Base-by-base conservation (phyloP, 768 basidiomycete genomes). In the Collybia sp. region DNA sequence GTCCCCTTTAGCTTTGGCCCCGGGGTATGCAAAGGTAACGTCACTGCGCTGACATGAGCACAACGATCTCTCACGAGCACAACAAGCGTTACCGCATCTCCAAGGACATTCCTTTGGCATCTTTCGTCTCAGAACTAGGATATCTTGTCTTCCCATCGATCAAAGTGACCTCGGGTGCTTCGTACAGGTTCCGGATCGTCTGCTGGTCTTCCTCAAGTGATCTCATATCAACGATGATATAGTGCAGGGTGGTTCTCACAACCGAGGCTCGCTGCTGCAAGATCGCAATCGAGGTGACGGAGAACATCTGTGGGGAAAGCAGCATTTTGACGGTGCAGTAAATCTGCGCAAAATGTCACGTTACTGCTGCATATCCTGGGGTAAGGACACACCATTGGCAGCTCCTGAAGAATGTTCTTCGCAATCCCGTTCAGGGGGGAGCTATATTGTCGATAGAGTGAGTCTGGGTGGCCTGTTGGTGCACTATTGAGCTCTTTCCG, bases 11-110 rank as follows among this genome's bases (percentile, higher is more conserved):
- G 59, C 63, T 39, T 68, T 63, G 42, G 61, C 63, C 16, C 67
- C 71, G 0, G 79, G 79, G 51, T 84, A 84, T 9, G 63, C 57
- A 47, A 83, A 83, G 0, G 63, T 62, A 0, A 83, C 69, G 42
- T 80, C 55, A 15, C 82, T 83, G 43, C 12, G 30, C 18, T 41
- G 20, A 36, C 12, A 25, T 13, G 40, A 12, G 30, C 0, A n/a
- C 13, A 8, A 16, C 42, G 13, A 46, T 36, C 18, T 16, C 20
- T 17, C 10, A 25, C 30, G 32, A n/a, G 37, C 16, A 33, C 5
- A 37, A 30, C 8, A 13, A 42, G 19, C 39, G n/a, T 48, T 52
- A 64, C 65, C 48, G 52, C 15, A 66, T 41, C 37, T 64, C 60
- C 17, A 67, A 53, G 1, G 53, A 50, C 65, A 67, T 65, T 0